Conservation (phyloP, 73 alveolate species). For the Paramecium sonneborni region DNA sequence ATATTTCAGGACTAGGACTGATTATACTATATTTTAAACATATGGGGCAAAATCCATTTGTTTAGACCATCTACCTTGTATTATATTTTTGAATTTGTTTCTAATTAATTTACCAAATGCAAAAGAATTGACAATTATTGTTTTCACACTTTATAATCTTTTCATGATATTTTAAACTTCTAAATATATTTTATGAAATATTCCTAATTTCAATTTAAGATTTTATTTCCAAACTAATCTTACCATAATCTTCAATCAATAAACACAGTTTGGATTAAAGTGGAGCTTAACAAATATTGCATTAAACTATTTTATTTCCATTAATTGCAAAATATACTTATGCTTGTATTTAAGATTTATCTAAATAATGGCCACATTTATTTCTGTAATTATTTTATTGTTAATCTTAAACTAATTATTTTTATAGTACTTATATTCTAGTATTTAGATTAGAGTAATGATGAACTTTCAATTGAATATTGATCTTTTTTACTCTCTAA, state of each 20-base stretch:
- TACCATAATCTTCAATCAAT: not conserved
- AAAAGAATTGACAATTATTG: too few relatives aligned
- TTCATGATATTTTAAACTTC: not conserved
- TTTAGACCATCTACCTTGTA: too few relatives aligned
- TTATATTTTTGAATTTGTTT: too few relatives aligned
- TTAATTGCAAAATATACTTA: not conserved
- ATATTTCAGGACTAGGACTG: too few relatives aligned
- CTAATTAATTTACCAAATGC: too few relatives aligned
- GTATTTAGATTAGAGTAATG: too few relatives aligned
- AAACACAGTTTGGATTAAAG: not conserved
- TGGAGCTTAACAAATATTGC: not conserved
- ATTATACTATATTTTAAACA: too few relatives aligned
- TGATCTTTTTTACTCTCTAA: too few relatives aligned
- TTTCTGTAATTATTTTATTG: not conserved
- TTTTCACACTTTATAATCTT: not conserved
- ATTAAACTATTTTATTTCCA: not conserved
- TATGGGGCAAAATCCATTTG: too few relatives aligned
- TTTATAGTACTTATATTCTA: too few relatives aligned
- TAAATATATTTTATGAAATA: not conserved
- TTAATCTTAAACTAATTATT: not conserved
- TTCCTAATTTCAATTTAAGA: not conserved
- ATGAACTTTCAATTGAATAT: too few relatives aligned
- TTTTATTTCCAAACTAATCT: not conserved
- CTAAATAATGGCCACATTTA: not conserved
- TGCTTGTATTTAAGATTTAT: not conserved